Base-by-base conservation (phyloP, 1,284 basidiomycete genomes). In the Rhodotorula sp. region DNA sequence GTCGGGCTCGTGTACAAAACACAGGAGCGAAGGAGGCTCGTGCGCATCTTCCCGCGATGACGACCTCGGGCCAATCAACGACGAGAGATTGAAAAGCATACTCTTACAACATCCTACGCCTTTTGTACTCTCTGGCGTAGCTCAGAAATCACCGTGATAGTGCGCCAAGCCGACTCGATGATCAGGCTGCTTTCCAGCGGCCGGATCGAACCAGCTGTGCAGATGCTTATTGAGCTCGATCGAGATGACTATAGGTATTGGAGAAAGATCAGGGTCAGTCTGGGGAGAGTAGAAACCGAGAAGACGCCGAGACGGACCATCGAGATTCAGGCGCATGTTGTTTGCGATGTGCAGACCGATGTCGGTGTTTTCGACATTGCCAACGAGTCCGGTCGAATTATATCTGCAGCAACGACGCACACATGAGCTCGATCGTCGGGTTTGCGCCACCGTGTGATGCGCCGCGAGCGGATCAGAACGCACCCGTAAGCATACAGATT, bases 291-390 rank as follows among this genome's bases (percentile, higher is more conserved):
- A 54, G 39, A 47, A 8, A 47, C 31, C 20, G 31, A 58, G 31
- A 39, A 20, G 49, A 20, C 12, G 21, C n/a, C 18, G 16, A 15
- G 46, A 34, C 61, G 23, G n/a, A 67, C 66, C 67, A 52, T 73
- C 69, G 10, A 69, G 63, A 57, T 70, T 63, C n/a, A 70, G 47
- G 5, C 69, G 64, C 63, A 72, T 66, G 20, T 31, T 63, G 21
- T 67, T 39, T 3, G 60, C 70, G 59, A 75, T 64, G 58, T 64
- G 59, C 39, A 61, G n/a, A 2, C 71, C 70, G 7, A 80, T 76
- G 60, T 80, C 78, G 46, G 79, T 82, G 68, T 83, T 83, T 68
- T 83, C 82, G 43, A 79, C 75, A 67, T 81, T 82, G 3, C 82
- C 82, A 0, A 67, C 58, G 10, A 83, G 67, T 1, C 76, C 74